Conservation (phyloP, 805 yeast genomes). For the Yamadazyma takamatsuzukensis region DNA sequence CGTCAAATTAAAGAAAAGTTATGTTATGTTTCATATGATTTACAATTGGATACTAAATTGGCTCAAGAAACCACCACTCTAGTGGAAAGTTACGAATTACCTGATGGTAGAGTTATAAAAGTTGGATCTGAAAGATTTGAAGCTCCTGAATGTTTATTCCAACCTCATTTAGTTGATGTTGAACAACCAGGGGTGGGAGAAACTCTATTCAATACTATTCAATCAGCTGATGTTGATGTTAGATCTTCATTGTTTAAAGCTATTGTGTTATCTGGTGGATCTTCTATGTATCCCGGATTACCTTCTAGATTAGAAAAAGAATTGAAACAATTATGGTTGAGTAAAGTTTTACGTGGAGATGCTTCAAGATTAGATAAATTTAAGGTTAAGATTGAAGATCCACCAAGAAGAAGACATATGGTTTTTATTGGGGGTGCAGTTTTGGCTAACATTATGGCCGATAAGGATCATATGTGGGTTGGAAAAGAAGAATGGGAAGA, state of each 20-base stretch:
- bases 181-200: constrained; percentile 98
- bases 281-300: constrained; percentile 97
- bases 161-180: constrained; percentile 89
- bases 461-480: constrained; percentile 98
- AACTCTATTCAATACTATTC: constrained; percentile 84
- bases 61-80: constrained; percentile 94
- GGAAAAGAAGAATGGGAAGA: constrained; percentile 97
- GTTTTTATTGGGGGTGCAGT: constrained; percentile 99
- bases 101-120: constrained; percentile 92
- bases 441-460: constrained; percentile 95
- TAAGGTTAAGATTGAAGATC: constrained; percentile 96
- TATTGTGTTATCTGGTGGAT: constrained; percentile 94
- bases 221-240: constrained; percentile 91
- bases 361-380: constrained; percentile 83
- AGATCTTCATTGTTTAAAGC: constrained; percentile 86
- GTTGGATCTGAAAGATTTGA: constrained; percentile 95
- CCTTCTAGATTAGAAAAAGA: constrained; percentile 95
- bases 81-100: constrained; percentile 88
- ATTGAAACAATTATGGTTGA: constrained; percentile 92
- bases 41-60: constrained; percentile 81
- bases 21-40: constrained; percentile 92
- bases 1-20: constrained; percentile 96
- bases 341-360: constrained; percentile 82
- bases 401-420: constrained; percentile 98
- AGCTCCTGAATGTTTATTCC: constrained; percentile 96